Conservation (phyloP, 768 basidiomycete genomes). For the Atractiella rhizophila region DNA sequence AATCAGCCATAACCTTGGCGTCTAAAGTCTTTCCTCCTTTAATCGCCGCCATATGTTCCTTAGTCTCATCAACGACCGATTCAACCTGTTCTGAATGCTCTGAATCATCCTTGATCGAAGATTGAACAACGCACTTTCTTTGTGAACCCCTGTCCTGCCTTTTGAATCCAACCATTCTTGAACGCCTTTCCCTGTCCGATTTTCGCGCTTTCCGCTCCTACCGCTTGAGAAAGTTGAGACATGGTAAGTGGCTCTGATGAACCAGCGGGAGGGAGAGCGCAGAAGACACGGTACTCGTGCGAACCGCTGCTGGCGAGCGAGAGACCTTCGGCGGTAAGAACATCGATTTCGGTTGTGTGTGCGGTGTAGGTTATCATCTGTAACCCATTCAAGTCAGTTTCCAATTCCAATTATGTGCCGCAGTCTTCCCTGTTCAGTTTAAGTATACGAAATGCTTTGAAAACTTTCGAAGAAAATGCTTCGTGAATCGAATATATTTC, state of each 20-base stretch:
- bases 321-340: slow-evolving; percentile 54
- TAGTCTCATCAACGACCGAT: slow-evolving; percentile 47
- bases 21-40: slow-evolving; percentile 43
- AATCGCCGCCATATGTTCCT: slow-evolving; percentile 46
- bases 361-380: slow-evolving; percentile 65
- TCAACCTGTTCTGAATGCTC: slow-evolving; percentile 28
- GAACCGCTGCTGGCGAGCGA: slow-evolving; percentile 60
- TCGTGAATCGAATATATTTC: too few species aligned
- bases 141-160: slow-evolving; percentile 60
- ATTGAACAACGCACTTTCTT: slow-evolving; percentile 41
- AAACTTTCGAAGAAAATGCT: not conserved
- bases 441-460: not conserved
- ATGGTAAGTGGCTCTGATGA: not conserved
- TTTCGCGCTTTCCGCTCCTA: slow-evolving; percentile 73
- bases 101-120: not conserved
- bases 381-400: not conserved
- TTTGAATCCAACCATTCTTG: slow-evolving; percentile 88
- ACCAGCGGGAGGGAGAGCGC: slow-evolving; percentile 32
- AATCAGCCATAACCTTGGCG: slow-evolving; percentile 58
- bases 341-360: slow-evolving; percentile 48
- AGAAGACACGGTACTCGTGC: slow-evolving; percentile 88
- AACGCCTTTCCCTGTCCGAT: slow-evolving; percentile 87
- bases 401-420: not conserved
- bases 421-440: not conserved
- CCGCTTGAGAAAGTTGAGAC: slow-evolving; percentile 17